Evolutionary conservation across 23 red algal genomes (phyloP), one percentile per base, ranked within the genome.

Genomic region (Gracilariopsis chorda): DNA sequence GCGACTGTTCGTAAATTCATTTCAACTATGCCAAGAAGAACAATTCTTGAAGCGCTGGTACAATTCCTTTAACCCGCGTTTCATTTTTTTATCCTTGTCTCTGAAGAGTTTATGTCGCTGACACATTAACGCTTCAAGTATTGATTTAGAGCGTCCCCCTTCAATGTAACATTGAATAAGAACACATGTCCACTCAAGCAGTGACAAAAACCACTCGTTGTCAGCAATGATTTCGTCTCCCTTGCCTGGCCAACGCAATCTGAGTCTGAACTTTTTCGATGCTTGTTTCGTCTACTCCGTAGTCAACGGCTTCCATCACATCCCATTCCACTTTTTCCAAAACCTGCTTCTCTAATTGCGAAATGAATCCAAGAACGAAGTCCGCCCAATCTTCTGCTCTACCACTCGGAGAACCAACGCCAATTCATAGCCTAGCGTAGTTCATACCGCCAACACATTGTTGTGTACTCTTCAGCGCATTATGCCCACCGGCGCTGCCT

Each of bases 401-500:
- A 0, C 46, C 30, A n/a, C 44, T 63, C 28, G 67, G 94, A 14
- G n/a, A 48, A 30, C 84, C 94, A 17, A 96, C 84, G 4, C 94
- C 94, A 1, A 96, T 67, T 24, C 72, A 43, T 64, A 96, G 44
- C 25, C 94, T 87, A 40, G 78, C 72, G 84, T 92, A 96, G 10
- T 88, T 41, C 6, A 17, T 49, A 16, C 83, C 51, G 10, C 83
- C 67, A 28, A 96, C 40, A 2, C 65, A 37, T 43, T 44, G 34
- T 45, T 92, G 36, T n/a, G 92, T 76, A 55, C 90, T 92, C 56
- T 93, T 92, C 10, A 96, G 83, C 32, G 88, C 94, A 62, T 96
- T 96, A 28, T 96, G 94, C 2, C 94, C 94, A 32, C 94, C 94
- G 1, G 45, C 27, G 83, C 84, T 88, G 6, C 94, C 94, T 34